Conservation (phyloP, 1,139 yeast species). For the Saccharomycopsis crataegensis region DNA sequence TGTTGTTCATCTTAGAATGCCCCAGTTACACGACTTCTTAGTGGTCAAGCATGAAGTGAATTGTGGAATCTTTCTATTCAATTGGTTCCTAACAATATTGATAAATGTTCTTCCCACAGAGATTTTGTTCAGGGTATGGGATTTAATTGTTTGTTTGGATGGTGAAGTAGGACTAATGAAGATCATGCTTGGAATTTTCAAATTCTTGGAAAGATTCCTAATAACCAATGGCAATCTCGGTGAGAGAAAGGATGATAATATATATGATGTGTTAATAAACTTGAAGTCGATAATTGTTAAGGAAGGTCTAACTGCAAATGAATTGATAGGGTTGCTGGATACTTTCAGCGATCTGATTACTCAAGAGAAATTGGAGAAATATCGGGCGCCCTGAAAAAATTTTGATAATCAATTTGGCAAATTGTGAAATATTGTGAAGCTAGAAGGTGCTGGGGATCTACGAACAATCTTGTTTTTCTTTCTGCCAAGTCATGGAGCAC, state of each 20-base stretch:
- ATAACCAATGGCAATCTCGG: too few relatives aligned
- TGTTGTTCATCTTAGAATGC: slow-evolving; percentile 30
- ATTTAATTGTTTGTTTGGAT: slow-evolving; percentile 37
- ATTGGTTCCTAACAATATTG: slow-evolving; percentile 54
- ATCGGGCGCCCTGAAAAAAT: neutral
- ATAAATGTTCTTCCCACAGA: slow-evolving; percentile 49
- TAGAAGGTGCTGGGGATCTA: too few relatives aligned
- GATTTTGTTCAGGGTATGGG: slow-evolving; percentile 46
- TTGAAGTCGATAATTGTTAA: slow-evolving; percentile 25
- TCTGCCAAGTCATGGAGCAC: too few relatives aligned
- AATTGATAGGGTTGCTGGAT: slow-evolving; percentile 18
- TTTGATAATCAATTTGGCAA: neutral
- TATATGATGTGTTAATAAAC: slow-evolving; percentile 39
- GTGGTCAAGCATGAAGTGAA: slow-evolving; percentile 32
- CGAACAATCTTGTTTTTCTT: too few relatives aligned
- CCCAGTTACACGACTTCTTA: slow-evolving; percentile 36
- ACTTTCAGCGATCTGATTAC: slow-evolving; percentile 2
- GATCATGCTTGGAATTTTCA: slow-evolving; percentile 37
- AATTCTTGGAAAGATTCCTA: slow-evolving; percentile 31
- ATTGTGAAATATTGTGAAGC: too few relatives aligned
- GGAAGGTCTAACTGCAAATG: slow-evolving; percentile 24
- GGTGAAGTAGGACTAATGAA: slow-evolving; percentile 33
- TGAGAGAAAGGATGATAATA: slow-evolving; percentile 29
- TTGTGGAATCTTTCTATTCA: slow-evolving; percentile 45
- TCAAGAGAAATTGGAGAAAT: neutral